Evolutionary conservation across 495 filamentous ascomycete species (phyloP).

Genomic region (Aspergillus haitiensis): DNA sequence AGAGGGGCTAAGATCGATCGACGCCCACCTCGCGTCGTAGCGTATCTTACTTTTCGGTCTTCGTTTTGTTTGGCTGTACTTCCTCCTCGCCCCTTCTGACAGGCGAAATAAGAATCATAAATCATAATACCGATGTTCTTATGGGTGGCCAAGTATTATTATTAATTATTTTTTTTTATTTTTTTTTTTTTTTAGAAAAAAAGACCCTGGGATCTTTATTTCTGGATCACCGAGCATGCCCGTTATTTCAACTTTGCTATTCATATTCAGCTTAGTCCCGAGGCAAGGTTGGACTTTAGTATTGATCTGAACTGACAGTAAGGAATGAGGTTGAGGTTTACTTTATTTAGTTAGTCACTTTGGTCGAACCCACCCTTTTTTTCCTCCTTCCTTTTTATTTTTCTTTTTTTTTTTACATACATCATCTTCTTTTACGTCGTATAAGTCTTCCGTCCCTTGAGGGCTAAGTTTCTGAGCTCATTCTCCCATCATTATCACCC

Average conservation of each 20-base stretch:
- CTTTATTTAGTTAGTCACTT: background rate
- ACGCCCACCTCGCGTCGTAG: slow-evolving; percentile 1
- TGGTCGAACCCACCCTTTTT: background rate
- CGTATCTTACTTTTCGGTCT: background rate
- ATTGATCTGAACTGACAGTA: background rate
- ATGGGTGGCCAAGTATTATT: background rate
- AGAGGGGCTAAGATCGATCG: slow-evolving; percentile 1
- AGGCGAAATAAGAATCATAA: too few relatives aligned
- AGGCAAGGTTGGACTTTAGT: background rate
- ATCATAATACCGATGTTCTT: too few relatives aligned
- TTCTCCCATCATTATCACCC: background rate
- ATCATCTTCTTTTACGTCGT: background rate
- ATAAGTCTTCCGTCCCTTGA: too few relatives aligned
- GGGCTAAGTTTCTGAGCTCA: background rate
- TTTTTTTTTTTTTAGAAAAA: background rate
- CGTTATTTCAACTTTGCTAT: background rate
- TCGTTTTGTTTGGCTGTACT: background rate
- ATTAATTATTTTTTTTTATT: slow-evolving; percentile 4
- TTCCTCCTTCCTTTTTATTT: background rate
- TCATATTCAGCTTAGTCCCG: background rate
- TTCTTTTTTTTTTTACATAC: background rate
- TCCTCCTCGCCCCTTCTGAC: background rate
- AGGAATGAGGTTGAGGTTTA: background rate
- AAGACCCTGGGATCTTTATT: background rate
- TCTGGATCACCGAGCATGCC: slow-evolving; percentile 7